Percentiles rank a stretch among this genome's conserved stretches.
Conservation (phyloP, 2,329 filamentous ascomycete genomes). For the Capronia coronata region DNA sequence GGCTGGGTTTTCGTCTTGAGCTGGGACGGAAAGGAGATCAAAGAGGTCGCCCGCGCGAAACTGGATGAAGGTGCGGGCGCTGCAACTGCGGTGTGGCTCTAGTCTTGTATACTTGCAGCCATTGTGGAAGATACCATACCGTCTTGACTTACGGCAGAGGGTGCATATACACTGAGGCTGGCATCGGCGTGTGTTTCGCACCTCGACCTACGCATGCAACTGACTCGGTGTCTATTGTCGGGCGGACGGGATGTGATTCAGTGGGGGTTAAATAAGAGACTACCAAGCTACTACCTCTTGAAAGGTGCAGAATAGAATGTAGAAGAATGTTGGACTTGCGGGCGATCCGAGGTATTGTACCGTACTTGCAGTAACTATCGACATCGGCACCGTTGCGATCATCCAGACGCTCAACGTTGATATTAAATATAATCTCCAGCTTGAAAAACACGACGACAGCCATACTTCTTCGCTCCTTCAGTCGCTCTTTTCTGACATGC, state of each 20-base stretch:
- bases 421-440: not conserved
- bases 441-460: not conserved
- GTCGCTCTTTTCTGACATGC: not conserved
- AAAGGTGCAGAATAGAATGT: too few species aligned
- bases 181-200: too few species aligned
- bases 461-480: not conserved
- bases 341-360: too few species aligned
- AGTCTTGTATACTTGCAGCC: not conserved
- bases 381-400: not conserved
- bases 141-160: too few species aligned
- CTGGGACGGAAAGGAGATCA: conserved; percentile 26
- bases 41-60: conserved; percentile 23
- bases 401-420: not conserved
- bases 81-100: conserved; percentile 29
- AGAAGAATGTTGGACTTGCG: too few species aligned
- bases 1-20: conserved; percentile 26
- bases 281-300: too few species aligned
- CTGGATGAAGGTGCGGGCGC: conserved; percentile 23
- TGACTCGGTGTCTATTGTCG: too few species aligned
- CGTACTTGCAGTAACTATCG: not conserved
- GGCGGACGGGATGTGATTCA: too few species aligned
- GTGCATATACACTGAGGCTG: too few species aligned
- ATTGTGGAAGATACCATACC: too few species aligned
- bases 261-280: too few species aligned
- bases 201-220: too few species aligned